Base-by-base conservation (phyloP, 352 stramenopile genomes). In the Peronosclerospora sorghi region DNA sequence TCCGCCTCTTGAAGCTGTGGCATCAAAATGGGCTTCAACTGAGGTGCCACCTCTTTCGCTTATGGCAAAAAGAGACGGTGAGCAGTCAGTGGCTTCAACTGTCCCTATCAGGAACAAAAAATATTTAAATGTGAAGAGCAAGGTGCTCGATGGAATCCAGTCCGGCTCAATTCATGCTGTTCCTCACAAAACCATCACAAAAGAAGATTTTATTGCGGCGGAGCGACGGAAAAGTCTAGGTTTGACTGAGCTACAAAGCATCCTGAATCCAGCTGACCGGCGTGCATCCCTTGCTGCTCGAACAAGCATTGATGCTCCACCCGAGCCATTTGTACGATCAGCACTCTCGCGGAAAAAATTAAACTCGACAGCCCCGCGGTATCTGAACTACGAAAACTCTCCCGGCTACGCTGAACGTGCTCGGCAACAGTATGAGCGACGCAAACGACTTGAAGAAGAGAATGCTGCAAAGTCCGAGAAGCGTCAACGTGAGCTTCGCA, bases 381-480 rank as follows among this genome's bases (percentile, higher is more conserved):
- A 87, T 42, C 42, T 87, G 59, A 48, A 80, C 18, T 87, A 85
- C 52, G 47, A 67, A 40, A 73, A 73, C 8, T 54, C 49, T 0
- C 51, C 59, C 1, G 62, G 55, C 4, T 87, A 74, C 41, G 48
- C 51, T 20, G 56, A 66, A 19, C 65, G 73, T 43, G 60, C 69
- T 10, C 68, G 73, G 23, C 40, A 62, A 48, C 75, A 87, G 44
- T 42, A 74, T 12, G 70, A 87, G 28, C 75, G 75, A 14, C 72
- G 75, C 14, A 79, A 68, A 40, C 70, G 72, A 9, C 54, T 87
- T n/a, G 72, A 87, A 43, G 56, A 76, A 35, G 56, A 59, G 15
- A 87, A 85, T 39, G 46, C 70, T 12, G 35, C 56, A 10, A 82
- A 76, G 35, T 85, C 75, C 2, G 58, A 73, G 10, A 64, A 75